Base-by-base conservation (phyloP, 2,329 filamentous ascomycete species). In the Colletotrichum chlorophyti region DNA sequence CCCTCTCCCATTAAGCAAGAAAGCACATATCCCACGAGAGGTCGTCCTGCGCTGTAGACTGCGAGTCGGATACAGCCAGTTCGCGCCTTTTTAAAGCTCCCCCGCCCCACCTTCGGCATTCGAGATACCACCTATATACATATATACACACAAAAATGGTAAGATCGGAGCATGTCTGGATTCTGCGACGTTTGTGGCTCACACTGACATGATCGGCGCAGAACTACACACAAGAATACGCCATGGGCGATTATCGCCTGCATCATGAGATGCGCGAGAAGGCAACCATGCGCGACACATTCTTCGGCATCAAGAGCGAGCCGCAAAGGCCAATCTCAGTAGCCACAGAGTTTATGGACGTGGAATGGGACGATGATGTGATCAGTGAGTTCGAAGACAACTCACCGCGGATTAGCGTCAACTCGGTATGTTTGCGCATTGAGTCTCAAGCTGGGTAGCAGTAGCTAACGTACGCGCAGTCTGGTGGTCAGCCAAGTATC, bases 271-370 rank as follows among this genome's bases (percentile, higher is more conserved):
- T 84, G 82, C 74, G 74, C 63, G 77, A 84, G 65, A 83, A 80
- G 69, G 67, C 74, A 52, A 70, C 74, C 43, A 69, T 77, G 23
- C 79, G 81, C 64, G 83, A 86, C 72, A 74, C 85, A 15, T 86
- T 90, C 70, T 89, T 90, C 73, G 80, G 80, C 65, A 72, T 83
- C 61, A 83, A 82, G 66, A 71, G 72, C 53, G 79, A 82, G 60
- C 79, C 74, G 19, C 74, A 79, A 50, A 81, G 89, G 58, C 89
- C 90, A 34, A 72, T 84, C 32, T 93, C 91, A 32, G 82, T 90
- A 59, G 84, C 88, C 38, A 94, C 90, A 19, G 89, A 93, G 67
- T 89, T 92, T 64, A 87, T 89, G 69, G 91, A 93, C 67, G 91
- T 90, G 35, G 91, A 94, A 62, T 85, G 81, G 76, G 83, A 86